Evolutionary conservation across 202 grass and related monocot species (phyloP).

Genomic region (Zizania palustris): DNA sequence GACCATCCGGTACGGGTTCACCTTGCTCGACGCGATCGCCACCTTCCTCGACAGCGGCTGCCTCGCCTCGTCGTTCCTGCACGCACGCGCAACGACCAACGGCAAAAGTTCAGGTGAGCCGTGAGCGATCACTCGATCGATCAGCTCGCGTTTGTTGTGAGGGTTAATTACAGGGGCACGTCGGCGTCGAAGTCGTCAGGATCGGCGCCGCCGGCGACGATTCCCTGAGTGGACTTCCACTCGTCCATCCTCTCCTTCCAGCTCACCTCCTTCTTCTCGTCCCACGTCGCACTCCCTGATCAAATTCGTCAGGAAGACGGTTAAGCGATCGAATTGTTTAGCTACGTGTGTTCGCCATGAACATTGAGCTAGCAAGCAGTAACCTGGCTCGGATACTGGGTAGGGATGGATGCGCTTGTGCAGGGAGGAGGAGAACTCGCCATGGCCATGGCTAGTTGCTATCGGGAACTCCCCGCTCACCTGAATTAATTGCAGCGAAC

Average conservation of each 20-base stretch:
- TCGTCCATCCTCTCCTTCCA: conserved; percentile 99
- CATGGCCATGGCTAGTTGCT: conserved; percentile 52
- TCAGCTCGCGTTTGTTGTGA: background rate
- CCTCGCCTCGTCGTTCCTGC: conserved; percentile 88
- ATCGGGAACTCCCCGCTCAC: conserved; percentile 83
- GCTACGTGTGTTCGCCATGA: conserved; percentile 20
- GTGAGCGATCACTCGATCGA: background rate
- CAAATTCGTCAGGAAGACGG: background rate
- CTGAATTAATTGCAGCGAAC: conserved; percentile 35
- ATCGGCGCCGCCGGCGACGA: conserved; percentile 49
- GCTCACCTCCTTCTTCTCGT: conserved; percentile 80
- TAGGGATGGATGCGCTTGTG: conserved; percentile 98
- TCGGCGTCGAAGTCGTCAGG: conserved; percentile 84
- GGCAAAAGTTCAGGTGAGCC: background rate
- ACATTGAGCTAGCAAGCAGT: background rate
- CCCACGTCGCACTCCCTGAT: conserved; percentile 80
- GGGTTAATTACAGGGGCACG: conserved; percentile 79
- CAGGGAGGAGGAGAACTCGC: conserved; percentile 72
- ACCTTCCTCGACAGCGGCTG: conserved; percentile 95
- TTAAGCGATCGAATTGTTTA: background rate
- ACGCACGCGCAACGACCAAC: background rate
- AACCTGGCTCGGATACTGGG: conserved; percentile 86
- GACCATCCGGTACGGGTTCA: conserved; percentile 98
- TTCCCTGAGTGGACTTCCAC: conserved; percentile 91
- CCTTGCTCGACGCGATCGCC: conserved; percentile 92